A percentile compares a stretch with the other conserved stretches of the same genome.
Conservation (phyloP, 2,329 filamentous ascomycete genomes). For the Ascochyta pisi region DNA sequence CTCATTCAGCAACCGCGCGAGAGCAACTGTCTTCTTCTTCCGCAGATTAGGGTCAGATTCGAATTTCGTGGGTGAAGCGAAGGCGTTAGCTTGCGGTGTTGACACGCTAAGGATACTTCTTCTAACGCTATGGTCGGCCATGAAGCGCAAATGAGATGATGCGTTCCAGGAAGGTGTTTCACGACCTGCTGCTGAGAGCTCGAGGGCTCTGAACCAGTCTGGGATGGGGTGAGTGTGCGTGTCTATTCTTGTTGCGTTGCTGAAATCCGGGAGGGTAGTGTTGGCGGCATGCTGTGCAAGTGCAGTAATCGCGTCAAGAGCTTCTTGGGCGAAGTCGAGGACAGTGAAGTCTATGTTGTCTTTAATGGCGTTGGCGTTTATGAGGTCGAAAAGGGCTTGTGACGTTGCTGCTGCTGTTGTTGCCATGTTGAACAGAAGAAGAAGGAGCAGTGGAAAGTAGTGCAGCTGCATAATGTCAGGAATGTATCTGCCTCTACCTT, state of each 20-base stretch:
- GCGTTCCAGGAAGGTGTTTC: slow-evolving; percentile 43
- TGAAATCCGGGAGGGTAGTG: slow-evolving; percentile 18
- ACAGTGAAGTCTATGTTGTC: slow-evolving; percentile 37
- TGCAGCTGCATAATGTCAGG: slow-evolving; percentile 5
- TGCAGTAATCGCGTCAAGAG: slow-evolving; percentile 36
- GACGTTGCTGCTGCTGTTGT: slow-evolving; percentile 1
- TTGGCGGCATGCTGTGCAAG: slow-evolving; percentile 22
- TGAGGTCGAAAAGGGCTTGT: slow-evolving; percentile 9
- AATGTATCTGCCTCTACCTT: background rate
- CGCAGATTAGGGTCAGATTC: slow-evolving; percentile 14
- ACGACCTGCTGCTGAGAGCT: slow-evolving; percentile 43
- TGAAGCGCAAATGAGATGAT: slow-evolving; percentile 41
- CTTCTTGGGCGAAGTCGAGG: slow-evolving; percentile 41
- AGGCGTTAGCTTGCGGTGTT: slow-evolving; percentile 47
- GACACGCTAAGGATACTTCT: slow-evolving; percentile 42
- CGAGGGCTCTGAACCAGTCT: slow-evolving; percentile 42
- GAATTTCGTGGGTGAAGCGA: slow-evolving; percentile 13
- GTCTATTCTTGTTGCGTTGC: slow-evolving; percentile 38
- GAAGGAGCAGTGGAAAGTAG: background rate
- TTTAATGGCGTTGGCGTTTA: slow-evolving; percentile 21
- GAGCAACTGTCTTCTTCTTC: slow-evolving; percentile 36
- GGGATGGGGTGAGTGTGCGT: slow-evolving; percentile 49
- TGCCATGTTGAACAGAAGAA: slow-evolving; percentile 5
- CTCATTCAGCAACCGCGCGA: slow-evolving; percentile 47
- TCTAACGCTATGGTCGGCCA: slow-evolving; percentile 36